Conservation (phyloP, 2,329 filamentous ascomycete genomes). For the Periconia sp. region DNA sequence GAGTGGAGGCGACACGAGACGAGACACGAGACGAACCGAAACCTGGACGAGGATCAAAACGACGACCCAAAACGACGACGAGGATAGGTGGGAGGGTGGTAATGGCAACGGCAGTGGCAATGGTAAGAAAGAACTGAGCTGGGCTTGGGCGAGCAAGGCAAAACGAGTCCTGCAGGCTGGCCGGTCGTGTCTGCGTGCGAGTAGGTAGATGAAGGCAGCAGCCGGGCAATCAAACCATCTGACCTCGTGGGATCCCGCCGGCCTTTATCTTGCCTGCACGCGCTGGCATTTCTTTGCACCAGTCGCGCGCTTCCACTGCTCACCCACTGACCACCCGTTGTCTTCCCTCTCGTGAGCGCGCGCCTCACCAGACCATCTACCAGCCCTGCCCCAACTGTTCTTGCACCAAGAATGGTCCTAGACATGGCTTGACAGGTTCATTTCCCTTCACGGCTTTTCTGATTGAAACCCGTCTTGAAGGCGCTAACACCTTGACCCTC, state of each 20-base stretch:
- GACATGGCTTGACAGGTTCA: constrained; percentile 32
- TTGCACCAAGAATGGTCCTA: constrained; percentile 28
- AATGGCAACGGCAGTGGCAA: too few species aligned
- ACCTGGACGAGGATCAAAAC: too few species aligned
- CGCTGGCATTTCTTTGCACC: constrained; percentile 33
- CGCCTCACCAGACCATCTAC: constrained; percentile 38
- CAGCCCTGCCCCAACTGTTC: constrained; percentile 23
- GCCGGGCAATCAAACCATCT: constrained; percentile 24
- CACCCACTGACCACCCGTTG: constrained; percentile 28
- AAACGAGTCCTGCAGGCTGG: constrained; percentile 12
- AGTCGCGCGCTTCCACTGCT: constrained; percentile 42
- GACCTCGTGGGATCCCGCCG: constrained; percentile 27
- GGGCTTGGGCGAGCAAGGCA: not conserved
- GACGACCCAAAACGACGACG: too few species aligned
- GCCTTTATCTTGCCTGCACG: constrained; percentile 39
- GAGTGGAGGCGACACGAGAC: not conserved
- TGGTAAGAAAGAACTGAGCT: too few species aligned
- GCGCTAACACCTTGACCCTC: constrained; percentile 31
- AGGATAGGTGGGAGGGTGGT: too few species aligned
- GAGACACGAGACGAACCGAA: too few species aligned
- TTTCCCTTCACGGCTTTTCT: constrained; percentile 12
- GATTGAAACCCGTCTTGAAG: constrained; percentile 34
- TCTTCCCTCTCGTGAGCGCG: constrained; percentile 33
- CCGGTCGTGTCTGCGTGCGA: constrained; percentile 16
- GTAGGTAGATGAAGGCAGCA: constrained; percentile 20